Base-by-base conservation (phyloP, 2,329 filamentous ascomycete species). In the Clonostachys sp. region DNA sequence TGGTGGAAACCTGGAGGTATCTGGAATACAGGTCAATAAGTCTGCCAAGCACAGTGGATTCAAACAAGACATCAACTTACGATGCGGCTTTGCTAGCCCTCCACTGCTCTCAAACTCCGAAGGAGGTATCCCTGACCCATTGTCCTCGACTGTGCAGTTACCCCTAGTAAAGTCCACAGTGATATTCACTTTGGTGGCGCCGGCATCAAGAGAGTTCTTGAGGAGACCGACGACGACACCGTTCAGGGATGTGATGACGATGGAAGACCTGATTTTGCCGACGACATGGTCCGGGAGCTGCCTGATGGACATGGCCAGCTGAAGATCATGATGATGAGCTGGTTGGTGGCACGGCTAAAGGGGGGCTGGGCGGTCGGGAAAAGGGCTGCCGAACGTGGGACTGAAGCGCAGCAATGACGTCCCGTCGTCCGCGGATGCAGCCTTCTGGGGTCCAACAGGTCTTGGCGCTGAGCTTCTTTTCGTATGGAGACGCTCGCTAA, bases 171-270 rank as follows among this genome's bases (percentile, higher is more conserved):
- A 90, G 66, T 96, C 87, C 18, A 96, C 72, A 1, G 75, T 78
- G 47, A 95, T 72, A 46, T 80, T 80, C 51, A 96, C 68, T 47
- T 77, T 86, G 34, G 73, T 77, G 14, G 91, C 85, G 42, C 72
- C 70, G 5, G 91, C 89, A 70, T 99, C 94, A 12, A 99, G 74
- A 1, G 90, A 82, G 63, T 99, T 99, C 62, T 86, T 83, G 24
- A 95, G 57, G 10, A 97, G 75, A 42, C 87, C 88, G 47, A 82
- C 72, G 13, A 89, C 71, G 5, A 88, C 90, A 24, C 71, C 78
- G 55, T 85, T 86, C 34, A 97, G 72, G 41, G 83, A 86, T 2
- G 83, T 87, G 55, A 97, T 86, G 47, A 79, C 74, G n/a, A 83
- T 82, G 1, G 92, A 95, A 1, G 92, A 96, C 61, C 86, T 88